phyloP scores from a whole-genome alignment of 371 early-diverging fungal genomes.

The Rhizopus delemar region DNA sequence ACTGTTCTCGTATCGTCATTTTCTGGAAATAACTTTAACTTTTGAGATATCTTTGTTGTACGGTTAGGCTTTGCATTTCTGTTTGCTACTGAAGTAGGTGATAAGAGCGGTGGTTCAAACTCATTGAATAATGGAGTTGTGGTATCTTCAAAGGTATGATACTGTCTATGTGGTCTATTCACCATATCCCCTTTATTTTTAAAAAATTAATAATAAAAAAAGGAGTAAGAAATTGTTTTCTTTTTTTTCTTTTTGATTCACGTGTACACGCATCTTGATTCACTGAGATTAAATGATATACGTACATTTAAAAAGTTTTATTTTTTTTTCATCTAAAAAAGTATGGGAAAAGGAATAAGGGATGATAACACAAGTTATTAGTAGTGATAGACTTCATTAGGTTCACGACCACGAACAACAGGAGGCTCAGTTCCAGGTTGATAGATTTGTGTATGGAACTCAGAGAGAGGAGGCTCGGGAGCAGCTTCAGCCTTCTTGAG shows the following conservation, averaged over 20 bases:
- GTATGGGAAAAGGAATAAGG: neutral
- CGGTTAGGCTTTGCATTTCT: slow-evolving; percentile 55
- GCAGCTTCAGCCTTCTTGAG: slow-evolving; percentile 82
- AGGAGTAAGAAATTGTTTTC: neutral
- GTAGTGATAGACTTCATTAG: slow-evolving; percentile 69
- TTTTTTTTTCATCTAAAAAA: neutral
- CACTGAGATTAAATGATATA: neutral
- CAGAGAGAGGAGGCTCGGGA: slow-evolving; percentile 74
- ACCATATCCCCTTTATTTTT: neutral
- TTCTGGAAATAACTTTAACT: slow-evolving; percentile 86
- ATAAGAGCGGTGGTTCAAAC: neutral
- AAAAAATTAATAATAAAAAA: neutral
- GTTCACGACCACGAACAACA: slow-evolving; percentile 78
- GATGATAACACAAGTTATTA: slow-evolving; percentile 7
- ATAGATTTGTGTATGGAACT: slow-evolving; percentile 87
- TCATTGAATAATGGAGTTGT: neutral
- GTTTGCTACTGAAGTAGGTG: neutral
- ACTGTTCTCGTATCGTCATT: slow-evolving; percentile 56
- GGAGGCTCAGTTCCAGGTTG: slow-evolving; percentile 72
- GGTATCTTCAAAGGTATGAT: neutral
- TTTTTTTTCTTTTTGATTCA: neutral
- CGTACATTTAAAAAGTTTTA: neutral
- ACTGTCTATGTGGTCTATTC: neutral
- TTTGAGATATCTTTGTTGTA: slow-evolving; percentile 87
- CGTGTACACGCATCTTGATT: neutral